phyloP scores from a whole-genome alignment of 495 filamentous ascomycete species.

The Daldinia loculata region DNA sequence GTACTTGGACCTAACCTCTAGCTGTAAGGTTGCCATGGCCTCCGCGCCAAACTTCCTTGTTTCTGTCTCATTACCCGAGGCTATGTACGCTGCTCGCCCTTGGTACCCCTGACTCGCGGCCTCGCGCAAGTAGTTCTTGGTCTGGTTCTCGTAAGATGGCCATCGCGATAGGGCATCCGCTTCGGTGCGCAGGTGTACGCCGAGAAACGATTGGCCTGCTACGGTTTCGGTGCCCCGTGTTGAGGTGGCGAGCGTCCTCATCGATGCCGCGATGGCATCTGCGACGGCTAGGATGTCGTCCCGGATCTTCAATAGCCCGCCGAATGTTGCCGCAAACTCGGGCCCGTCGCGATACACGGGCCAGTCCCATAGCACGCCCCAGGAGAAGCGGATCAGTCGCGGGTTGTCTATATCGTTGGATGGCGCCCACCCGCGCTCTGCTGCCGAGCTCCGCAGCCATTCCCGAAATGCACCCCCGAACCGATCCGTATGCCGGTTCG shows the following conservation, averaged over 20 bases:
- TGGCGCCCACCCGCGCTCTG: conserved; percentile 37
- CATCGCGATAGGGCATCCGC: conserved; percentile 52
- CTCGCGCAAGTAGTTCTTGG: conserved; percentile 45
- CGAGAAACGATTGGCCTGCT: conserved; percentile 40
- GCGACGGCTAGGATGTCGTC: conserved; percentile 51
- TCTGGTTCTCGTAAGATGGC: conserved; percentile 56
- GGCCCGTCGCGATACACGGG: conserved; percentile 54
- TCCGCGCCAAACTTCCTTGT: conserved; percentile 44
- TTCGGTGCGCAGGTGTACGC: conserved; percentile 54
- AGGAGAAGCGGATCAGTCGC: conserved; percentile 50
- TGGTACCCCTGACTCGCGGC: conserved; percentile 43
- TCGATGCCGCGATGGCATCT: conserved; percentile 38
- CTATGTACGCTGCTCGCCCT: conserved; percentile 49
- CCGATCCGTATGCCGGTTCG: conserved; percentile 55
- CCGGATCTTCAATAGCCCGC: conserved; percentile 52
- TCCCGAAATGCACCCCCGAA: conserved; percentile 49
- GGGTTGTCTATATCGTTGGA: conserved; percentile 38
- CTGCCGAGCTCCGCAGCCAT: conserved; percentile 34
- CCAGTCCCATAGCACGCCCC: conserved; percentile 59
- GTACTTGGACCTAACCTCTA: conserved; percentile 49
- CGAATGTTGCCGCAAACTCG: conserved; percentile 53
- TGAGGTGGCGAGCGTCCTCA: conserved; percentile 40
- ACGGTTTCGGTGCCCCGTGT: conserved; percentile 2
- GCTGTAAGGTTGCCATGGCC: conserved; percentile 21
- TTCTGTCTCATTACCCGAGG: conserved; percentile 53